Percentiles rank a stretch among this genome's conserved stretches.
These are phyloP conservation scores for Hortaea werneckii DNA, from an alignment of 2,329 filamentous ascomycete genomes.

Conservation along the genomic window DNA sequence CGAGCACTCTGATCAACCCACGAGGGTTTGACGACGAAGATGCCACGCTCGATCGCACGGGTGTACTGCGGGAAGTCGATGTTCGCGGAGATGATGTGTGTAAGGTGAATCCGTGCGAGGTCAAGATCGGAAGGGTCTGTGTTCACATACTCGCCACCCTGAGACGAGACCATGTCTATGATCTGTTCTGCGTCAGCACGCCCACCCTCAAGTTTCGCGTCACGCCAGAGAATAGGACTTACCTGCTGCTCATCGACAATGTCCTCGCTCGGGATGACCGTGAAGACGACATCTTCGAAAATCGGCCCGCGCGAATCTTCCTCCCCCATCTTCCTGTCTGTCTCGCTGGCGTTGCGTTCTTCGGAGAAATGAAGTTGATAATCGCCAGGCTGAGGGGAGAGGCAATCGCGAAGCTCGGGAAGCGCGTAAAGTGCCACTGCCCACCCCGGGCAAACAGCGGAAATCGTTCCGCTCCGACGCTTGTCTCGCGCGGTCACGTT, in stretches of 20 bases:
- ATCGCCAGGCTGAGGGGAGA: neutral
- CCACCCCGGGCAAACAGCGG: too few relatives aligned
- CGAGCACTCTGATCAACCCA: conserved; percentile 68
- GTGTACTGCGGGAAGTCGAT: conserved; percentile 87
- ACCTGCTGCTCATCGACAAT: conserved; percentile 7
- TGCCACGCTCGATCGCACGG: conserved; percentile 62
- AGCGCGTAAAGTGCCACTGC: neutral
- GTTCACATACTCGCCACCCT: conserved; percentile 39
- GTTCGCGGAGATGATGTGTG: conserved; percentile 62
- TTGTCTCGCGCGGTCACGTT: too few relatives aligned
- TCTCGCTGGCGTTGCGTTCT: neutral
- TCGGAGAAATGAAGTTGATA: neutral
- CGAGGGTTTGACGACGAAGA: conserved; percentile 69
- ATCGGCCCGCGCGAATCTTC: conserved; percentile 9
- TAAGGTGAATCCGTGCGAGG: conserved; percentile 36
- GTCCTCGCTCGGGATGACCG: conserved; percentile 32
- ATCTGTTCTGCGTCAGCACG: conserved; percentile 27
- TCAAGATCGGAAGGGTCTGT: conserved; percentile 29
- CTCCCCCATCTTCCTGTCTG: neutral
- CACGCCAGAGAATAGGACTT: neutral
- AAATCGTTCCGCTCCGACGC: too few relatives aligned
- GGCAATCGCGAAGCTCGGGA: neutral
- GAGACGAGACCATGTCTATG: conserved; percentile 34
- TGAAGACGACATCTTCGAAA: conserved; percentile 32
- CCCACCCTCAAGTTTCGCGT: neutral